Evolutionary conservation across 2,329 filamentous ascomycete species (phyloP).

Genomic region (Aspergillus intermedius): DNA sequence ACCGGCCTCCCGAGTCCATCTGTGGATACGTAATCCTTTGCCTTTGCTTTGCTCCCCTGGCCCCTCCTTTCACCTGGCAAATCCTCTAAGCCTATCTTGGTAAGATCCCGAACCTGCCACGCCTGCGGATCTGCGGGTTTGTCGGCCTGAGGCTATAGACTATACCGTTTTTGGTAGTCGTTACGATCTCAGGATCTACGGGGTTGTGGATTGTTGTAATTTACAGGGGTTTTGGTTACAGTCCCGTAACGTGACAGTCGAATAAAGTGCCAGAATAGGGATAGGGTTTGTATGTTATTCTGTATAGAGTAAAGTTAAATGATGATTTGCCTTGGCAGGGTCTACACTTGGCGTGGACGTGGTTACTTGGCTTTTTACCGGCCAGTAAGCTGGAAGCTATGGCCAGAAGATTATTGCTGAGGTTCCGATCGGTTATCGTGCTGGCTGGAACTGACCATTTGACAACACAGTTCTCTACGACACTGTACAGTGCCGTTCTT

Average conservation of each 20-base stretch:
- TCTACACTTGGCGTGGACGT: background rate
- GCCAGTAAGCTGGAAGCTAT: constrained; percentile 16
- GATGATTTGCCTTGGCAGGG: constrained; percentile 2
- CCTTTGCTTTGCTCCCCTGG: no score
- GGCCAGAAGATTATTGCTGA: constrained; percentile 20
- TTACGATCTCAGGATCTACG: background rate
- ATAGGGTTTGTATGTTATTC: background rate
- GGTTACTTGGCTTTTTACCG: background rate
- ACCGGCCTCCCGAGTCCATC: background rate
- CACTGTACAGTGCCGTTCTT: no score
- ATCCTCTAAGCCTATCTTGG: background rate
- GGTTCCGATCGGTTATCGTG: background rate
- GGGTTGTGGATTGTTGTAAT: background rate
- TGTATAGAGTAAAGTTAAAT: background rate
- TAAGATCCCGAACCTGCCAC: background rate
- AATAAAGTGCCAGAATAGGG: background rate
- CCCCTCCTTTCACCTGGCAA: background rate
- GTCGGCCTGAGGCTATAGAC: background rate
- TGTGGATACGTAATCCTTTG: background rate
- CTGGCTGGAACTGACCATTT: background rate
- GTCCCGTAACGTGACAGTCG: background rate
- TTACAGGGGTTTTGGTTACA: background rate
- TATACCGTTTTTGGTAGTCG: background rate
- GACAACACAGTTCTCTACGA: no score
- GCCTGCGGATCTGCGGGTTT: background rate